Evolutionary conservation across 768 basidiomycete genomes (phyloP).

Genomic region (Mycena vitilis): DNA sequence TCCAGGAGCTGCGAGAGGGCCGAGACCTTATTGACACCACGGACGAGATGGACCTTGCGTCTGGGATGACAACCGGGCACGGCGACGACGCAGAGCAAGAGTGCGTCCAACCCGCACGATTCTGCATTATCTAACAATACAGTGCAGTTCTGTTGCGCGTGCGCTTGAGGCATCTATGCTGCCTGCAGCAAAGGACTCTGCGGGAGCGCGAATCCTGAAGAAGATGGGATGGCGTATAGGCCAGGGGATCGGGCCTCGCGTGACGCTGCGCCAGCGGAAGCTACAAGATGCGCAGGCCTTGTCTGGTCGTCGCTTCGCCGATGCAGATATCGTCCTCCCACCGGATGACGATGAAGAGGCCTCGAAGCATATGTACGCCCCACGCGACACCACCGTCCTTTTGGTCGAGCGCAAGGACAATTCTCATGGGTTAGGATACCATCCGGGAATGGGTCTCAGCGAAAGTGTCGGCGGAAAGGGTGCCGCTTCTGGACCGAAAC

Average conservation of each 20-base stretch:
- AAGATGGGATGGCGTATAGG: slow-evolving; percentile 97
- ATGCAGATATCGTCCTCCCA: slow-evolving; percentile 50
- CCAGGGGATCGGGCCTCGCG: slow-evolving; percentile 92
- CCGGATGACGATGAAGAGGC: slow-evolving; percentile 82
- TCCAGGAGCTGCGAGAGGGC: slow-evolving; percentile 82
- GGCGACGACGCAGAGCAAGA: slow-evolving; percentile 59
- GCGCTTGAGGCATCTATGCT: slow-evolving; percentile 75
- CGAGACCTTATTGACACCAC: slow-evolving; percentile 82
- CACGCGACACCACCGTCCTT: slow-evolving; percentile 78
- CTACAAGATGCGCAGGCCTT: slow-evolving; percentile 72
- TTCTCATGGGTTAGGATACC: slow-evolving; percentile 84
- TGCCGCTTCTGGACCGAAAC: slow-evolving; percentile 58
- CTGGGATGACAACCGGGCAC: slow-evolving; percentile 61
- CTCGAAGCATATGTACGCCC: slow-evolving; percentile 87
- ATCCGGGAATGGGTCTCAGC: slow-evolving; percentile 69
- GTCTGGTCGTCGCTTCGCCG: slow-evolving; percentile 44
- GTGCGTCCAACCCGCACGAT: slow-evolving; percentile 51
- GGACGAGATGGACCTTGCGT: slow-evolving; percentile 78
- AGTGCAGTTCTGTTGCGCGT: slow-evolving; percentile 67
- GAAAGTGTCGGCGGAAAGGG: slow-evolving; percentile 63
- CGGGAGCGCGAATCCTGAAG: slow-evolving; percentile 86
- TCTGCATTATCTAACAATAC: slow-evolving; percentile 16
- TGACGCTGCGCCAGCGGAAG: slow-evolving; percentile 80
- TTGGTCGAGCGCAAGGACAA: slow-evolving; percentile 78
- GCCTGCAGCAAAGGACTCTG: slow-evolving; percentile 81